Base-by-base conservation (phyloP, 805 yeast species). In the Pichia nakasei region DNA sequence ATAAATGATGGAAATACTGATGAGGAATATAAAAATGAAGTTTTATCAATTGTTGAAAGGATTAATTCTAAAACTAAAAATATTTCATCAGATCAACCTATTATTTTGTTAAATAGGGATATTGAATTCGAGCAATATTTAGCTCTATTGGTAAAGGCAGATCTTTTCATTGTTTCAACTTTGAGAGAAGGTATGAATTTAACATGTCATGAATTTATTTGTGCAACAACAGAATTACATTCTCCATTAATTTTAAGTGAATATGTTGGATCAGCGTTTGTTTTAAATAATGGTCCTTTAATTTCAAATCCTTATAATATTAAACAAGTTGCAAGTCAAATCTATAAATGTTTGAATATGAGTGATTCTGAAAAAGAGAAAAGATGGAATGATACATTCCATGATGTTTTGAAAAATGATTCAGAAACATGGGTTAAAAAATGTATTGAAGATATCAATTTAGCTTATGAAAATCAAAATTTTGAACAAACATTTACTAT, bases 141-240 rank as follows among this genome's bases (percentile, higher is more conserved):
- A 46, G 97, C 96, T 0, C 66, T 93, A 40, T 73, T 85, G 38
- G 67, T 79, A 32, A 97, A 88, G 58, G 96, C 97, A 1, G 94
- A 86, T 52, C 70, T 78, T 1, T 93, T 93, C 56, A 79, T 85
- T 37, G 96, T 91, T 2, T 80, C 94, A 9, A 85, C 96, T 2
- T 75, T 91, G 71, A 80, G 98, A 58, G 98, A 93, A 62, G 98
- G 98, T 22, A 85, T 93, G 88, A 93, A 93, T 55, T 70, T 93
- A 57, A 89, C 97, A 0, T 91, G 96, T 53, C 98, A 93, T 58
- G 98, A 93, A 60, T 93, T 83, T 59, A 75, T 88, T 35, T 82
- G 81, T 44, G 85, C 95, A 22, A 76, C 93, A 1, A 65, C 69
- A 20, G 77, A 75, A 35, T 76, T 76, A 47, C 80, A 82, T 51